phyloP scores from a whole-genome alignment of 345 rosid species.

The Aquilaria malaccensis region DNA sequence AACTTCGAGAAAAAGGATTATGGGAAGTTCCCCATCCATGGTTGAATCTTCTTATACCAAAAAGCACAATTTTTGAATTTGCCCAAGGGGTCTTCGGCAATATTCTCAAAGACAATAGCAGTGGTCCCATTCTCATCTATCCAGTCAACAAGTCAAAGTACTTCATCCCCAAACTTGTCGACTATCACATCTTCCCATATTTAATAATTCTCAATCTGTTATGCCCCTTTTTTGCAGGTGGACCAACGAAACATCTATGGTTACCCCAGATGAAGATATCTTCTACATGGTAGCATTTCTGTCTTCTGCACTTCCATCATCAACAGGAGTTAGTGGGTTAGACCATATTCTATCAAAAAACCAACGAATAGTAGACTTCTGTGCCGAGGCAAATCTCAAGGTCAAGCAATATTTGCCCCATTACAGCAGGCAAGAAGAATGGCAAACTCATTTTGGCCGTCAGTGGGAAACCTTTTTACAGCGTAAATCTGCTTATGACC shows the following conservation, averaged over 20 bases:
- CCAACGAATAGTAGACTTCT: slow-evolving; percentile 45
- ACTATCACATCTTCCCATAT: neutral
- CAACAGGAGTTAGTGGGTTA: slow-evolving; percentile 50
- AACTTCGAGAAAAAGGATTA: slow-evolving; percentile 64
- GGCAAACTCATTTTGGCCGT: slow-evolving; percentile 73
- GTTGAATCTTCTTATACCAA: slow-evolving; percentile 82
- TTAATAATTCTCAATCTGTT: neutral
- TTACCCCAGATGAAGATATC: slow-evolving; percentile 71
- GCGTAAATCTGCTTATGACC: slow-evolving; percentile 70
- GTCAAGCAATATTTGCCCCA: slow-evolving; percentile 78
- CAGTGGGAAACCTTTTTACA: slow-evolving; percentile 58
- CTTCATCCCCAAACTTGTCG: slow-evolving; percentile 7
- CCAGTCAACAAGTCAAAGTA: slow-evolving; percentile 85
- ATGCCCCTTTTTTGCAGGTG: slow-evolving; percentile 55
- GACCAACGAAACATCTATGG: slow-evolving; percentile 62
- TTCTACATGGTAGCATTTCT: slow-evolving; percentile 76
- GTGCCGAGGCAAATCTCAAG: slow-evolving; percentile 32
- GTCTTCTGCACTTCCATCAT: slow-evolving; percentile 61
- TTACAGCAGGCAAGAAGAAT: slow-evolving; percentile 53
- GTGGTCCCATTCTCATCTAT: slow-evolving; percentile 88
- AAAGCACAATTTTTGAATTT: slow-evolving; percentile 46
- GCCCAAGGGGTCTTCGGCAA: slow-evolving; percentile 57
- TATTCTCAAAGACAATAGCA: slow-evolving; percentile 53
- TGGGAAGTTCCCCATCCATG: slow-evolving; percentile 99
- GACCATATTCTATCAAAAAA: slow-evolving; percentile 50